A percentile compares a stretch with the other conserved stretches of the same genome.
These are phyloP conservation scores for Exidia glandulosa DNA, from an alignment of 768 basidiomycete genomes.

Conservation along the genomic window DNA sequence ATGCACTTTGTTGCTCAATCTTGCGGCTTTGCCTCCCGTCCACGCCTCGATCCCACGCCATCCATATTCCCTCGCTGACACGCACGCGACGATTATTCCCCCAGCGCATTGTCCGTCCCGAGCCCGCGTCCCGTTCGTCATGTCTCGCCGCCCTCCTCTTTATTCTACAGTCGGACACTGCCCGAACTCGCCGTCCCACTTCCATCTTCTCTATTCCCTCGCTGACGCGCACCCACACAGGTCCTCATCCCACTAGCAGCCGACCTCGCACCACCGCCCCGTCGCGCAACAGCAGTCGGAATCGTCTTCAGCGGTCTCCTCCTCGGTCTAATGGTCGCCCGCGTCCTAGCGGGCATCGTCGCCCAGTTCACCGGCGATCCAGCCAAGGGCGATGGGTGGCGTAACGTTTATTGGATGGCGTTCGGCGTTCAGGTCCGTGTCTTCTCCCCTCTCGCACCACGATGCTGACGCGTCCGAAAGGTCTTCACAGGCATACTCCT, in stretches of 20 bases:
- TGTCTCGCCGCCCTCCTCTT: too few relatives aligned
- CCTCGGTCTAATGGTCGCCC: constrained; percentile 62
- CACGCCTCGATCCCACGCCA: too few relatives aligned
- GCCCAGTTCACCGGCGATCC: constrained; percentile 54
- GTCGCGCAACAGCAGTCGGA: constrained; percentile 64
- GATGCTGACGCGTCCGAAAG: not conserved
- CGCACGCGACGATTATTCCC: too few relatives aligned
- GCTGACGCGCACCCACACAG: constrained; percentile 32
- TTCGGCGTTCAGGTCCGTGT: constrained; percentile 20
- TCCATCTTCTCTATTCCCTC: not conserved
- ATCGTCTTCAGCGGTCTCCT: constrained; percentile 40
- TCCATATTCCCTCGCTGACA: too few relatives aligned
- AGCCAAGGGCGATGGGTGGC: constrained; percentile 28
- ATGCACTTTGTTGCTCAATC: too few relatives aligned
- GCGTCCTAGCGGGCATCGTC: constrained; percentile 66
- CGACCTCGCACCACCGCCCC: constrained; percentile 67
- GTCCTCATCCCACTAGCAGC: constrained; percentile 68
- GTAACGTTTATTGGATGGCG: constrained; percentile 31
- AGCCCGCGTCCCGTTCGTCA: too few relatives aligned
- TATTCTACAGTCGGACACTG: too few relatives aligned
- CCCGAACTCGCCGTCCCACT: too few relatives aligned
- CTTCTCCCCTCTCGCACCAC: constrained; percentile 1
- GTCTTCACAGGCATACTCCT: constrained; percentile 17
- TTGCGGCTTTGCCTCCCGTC: too few relatives aligned
- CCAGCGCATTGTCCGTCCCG: too few relatives aligned